Conservation (phyloP, 2,329 filamentous ascomycete genomes). For the Rhytidhysteron rufulum region DNA sequence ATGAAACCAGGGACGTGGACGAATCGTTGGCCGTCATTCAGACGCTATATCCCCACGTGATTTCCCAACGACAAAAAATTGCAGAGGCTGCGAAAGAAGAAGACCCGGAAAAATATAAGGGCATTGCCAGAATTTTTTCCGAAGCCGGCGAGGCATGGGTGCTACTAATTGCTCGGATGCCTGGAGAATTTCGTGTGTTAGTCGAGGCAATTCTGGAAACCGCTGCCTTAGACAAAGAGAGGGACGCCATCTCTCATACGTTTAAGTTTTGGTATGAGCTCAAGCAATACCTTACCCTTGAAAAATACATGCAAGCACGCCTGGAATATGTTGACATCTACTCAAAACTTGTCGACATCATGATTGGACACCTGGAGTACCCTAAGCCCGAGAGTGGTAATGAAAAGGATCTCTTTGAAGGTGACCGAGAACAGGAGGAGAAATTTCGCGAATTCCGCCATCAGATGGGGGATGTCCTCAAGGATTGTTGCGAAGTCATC, state of each 20-base stretch:
- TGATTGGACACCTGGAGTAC: conserved; percentile 86
- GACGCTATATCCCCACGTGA: conserved; percentile 73
- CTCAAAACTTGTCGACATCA: conserved; percentile 84
- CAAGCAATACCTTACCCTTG: conserved; percentile 90
- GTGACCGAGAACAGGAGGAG: conserved; percentile 91
- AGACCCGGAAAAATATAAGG: conserved; percentile 81
- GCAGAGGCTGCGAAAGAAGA: conserved; percentile 71
- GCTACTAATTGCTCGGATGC: conserved; percentile 81
- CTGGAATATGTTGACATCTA: conserved; percentile 76
- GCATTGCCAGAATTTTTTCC: conserved; percentile 83
- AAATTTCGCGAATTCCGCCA: conserved; percentile 96
- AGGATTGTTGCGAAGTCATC: conserved; percentile 95
- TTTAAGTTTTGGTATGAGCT: conserved; percentile 99
- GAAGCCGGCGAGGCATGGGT: conserved; percentile 95
- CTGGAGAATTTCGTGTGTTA: conserved; percentile 73
- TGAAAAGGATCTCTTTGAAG: conserved; percentile 84
- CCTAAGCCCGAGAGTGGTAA: conserved; percentile 70
- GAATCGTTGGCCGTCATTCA: conserved; percentile 81
- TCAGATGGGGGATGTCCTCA: conserved; percentile 94
- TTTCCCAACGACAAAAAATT: conserved; percentile 74
- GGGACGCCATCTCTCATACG: conserved; percentile 87
- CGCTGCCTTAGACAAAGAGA: conserved; percentile 78
- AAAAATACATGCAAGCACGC: conserved; percentile 81
- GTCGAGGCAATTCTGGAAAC: conserved; percentile 93
- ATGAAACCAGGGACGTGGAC: conserved; percentile 90